A percentile compares a stretch with the other conserved stretches of the same genome.
Conservation (phyloP, 306 rosid species). For the Castanopsis chinensis region DNA sequence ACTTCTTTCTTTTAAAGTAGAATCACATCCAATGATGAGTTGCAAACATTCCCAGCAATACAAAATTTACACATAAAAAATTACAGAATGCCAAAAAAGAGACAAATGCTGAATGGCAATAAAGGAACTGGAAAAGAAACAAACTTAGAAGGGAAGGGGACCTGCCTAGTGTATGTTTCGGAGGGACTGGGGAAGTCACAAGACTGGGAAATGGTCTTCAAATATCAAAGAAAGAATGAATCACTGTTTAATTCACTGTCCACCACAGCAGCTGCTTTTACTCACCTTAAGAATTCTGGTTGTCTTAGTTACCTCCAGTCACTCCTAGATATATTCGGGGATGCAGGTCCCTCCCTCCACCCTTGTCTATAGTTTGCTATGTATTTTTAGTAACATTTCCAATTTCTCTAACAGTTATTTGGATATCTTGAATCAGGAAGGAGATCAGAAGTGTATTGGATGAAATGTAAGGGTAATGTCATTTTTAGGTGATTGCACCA, state of each 20-base stretch:
- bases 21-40: not conserved
- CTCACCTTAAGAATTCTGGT: conserved; percentile 48
- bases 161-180: conserved; percentile 72
- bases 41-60: not conserved
- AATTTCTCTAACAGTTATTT: conserved; percentile 5
- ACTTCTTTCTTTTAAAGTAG: not conserved
- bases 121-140: not conserved
- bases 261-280: conserved; percentile 73
- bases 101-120: not conserved
- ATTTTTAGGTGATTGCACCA: conserved; percentile 16
- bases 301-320: conserved; percentile 63
- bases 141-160: conserved; percentile 59
- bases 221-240: conserved; percentile 81
- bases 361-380: not conserved
- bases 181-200: conserved; percentile 61
- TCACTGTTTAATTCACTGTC: conserved; percentile 82
- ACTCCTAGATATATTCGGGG: conserved; percentile 54
- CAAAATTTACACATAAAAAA: not conserved
- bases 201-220: conserved; percentile 62
- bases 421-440: conserved; percentile 32
- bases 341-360: conserved; percentile 53
- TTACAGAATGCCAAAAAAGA: not conserved
- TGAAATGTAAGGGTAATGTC: conserved; percentile 64
- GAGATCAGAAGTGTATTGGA: conserved; percentile 66
- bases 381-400: conserved; percentile 1